Conservation (phyloP, 164 flowering plant species). For the Aristolochia contorta region DNA sequence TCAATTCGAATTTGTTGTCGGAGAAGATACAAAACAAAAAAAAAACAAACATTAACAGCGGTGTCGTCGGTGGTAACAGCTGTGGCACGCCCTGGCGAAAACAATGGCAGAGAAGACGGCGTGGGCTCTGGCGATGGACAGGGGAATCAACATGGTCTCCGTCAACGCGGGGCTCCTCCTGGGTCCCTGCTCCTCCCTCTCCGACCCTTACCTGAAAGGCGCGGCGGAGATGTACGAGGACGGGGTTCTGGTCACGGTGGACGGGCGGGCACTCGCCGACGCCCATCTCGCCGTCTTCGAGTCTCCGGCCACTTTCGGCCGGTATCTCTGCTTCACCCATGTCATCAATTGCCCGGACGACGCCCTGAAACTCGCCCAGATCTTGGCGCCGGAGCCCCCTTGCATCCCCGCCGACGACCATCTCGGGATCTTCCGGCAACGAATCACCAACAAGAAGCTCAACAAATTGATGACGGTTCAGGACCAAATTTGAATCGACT, state of each 20-base stretch:
- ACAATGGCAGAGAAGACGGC: conserved; percentile 73
- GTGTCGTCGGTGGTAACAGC: conserved; percentile 24
- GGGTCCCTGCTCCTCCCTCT: conserved; percentile 33
- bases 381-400: conserved; percentile 15
- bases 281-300: conserved; percentile 68
- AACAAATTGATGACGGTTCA: conserved; percentile 52
- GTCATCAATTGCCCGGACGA: conserved; percentile 35
- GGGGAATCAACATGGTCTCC: conserved; percentile 63
- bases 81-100: conserved; percentile 81
- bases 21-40: too few relatives aligned
- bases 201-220: conserved; percentile 54
- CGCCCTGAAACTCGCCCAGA: conserved; percentile 33
- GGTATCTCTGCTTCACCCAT: conserved; percentile 68
- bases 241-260: conserved; percentile 64
- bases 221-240: conserved; percentile 84
- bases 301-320: conserved; percentile 54
- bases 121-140: conserved; percentile 85
- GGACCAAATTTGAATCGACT: conserved; percentile 14
- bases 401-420: conserved; percentile 25
- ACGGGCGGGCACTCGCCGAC: conserved; percentile 46
- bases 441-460: conserved; percentile 56
- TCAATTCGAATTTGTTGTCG: too few relatives aligned
- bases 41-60: too few relatives aligned
- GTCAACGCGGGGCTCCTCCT: conserved; percentile 53
- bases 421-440: conserved; percentile 26